Evolutionary conservation across 2,329 filamentous ascomycete genomes (phyloP).

Genomic region (Xylaria sp.): DNA sequence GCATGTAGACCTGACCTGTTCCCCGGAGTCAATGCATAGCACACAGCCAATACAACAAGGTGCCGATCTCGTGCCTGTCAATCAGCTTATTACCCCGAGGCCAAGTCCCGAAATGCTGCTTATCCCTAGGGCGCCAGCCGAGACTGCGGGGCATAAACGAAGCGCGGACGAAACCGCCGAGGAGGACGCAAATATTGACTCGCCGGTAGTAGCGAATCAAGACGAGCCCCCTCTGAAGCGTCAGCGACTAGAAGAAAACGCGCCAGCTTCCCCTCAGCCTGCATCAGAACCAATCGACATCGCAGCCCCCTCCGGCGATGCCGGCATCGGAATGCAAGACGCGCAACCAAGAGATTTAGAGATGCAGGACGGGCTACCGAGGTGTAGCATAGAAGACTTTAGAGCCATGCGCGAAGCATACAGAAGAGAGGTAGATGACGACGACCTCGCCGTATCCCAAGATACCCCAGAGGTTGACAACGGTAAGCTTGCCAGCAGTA

Average conservation of each 20-base stretch:
- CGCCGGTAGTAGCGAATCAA: not conserved
- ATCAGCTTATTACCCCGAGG: not conserved
- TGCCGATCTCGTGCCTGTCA: not conserved
- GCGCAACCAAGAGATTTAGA: not conserved
- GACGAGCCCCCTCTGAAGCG: constrained; percentile 16
- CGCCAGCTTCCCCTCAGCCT: not conserved
- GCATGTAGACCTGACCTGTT: not conserved
- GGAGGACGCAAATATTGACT: not conserved
- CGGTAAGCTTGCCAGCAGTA: not conserved
- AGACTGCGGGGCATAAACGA: constrained; percentile 11
- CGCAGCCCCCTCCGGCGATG: not conserved
- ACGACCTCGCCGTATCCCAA: not conserved
- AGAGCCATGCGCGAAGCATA: not conserved
- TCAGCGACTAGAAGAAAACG: not conserved
- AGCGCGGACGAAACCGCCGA: not conserved
- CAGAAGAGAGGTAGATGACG: no score
- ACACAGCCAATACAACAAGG: not conserved
- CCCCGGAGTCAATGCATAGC: not conserved
- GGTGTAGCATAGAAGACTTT: not conserved
- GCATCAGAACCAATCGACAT: not conserved
- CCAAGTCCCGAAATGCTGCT: not conserved
- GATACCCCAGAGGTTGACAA: not conserved
- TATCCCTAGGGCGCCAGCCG: not conserved
- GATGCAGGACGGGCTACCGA: not conserved
- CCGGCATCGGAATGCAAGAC: not conserved